Conservation (phyloP, 164 flowering plant genomes). For the Sextonia rubra region DNA sequence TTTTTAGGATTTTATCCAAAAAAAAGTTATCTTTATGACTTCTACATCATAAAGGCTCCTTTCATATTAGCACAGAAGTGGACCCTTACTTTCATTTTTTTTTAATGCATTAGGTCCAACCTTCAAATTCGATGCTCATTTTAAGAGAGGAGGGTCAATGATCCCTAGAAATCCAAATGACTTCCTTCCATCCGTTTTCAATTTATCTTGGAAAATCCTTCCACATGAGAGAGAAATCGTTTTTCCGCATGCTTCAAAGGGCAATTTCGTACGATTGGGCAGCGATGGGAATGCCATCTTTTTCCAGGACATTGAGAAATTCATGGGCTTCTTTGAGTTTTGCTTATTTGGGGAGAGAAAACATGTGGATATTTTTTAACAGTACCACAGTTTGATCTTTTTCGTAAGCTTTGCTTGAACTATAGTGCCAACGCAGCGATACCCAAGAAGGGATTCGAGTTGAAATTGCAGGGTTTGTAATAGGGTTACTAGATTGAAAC, state of each 20-base stretch:
- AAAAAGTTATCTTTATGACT: too few relatives aligned
- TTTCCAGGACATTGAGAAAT: conserved; percentile 38
- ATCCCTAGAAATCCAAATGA: conserved; percentile 30
- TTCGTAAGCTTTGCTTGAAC: conserved; percentile 7
- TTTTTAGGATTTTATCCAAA: too few relatives aligned
- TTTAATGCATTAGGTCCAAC: too few relatives aligned
- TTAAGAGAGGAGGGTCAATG: too few relatives aligned
- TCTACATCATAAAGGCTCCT: too few relatives aligned
- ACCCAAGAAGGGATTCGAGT: conserved; percentile 37
- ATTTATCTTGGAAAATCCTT: conserved; percentile 21
- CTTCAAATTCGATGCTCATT: too few relatives aligned
- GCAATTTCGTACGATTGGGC: conserved; percentile 27
- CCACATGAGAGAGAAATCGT: conserved; percentile 28
- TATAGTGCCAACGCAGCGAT: conserved; percentile 28
- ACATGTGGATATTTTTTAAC: conserved; percentile 41
- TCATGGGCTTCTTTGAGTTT: conserved; percentile 41
- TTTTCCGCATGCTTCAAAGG: conserved; percentile 30
- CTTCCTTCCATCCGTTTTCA: conserved; percentile 17
- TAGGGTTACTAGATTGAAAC: background rate
- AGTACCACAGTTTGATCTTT: conserved; percentile 15
- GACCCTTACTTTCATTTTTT: too few relatives aligned
- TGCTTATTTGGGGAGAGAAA: conserved; percentile 42
- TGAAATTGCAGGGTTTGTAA: conserved; percentile 21
- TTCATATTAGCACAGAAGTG: too few relatives aligned
- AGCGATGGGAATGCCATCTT: conserved; percentile 23